Evolutionary conservation across 192 early-diverging fungal genomes (phyloP), one percentile per base, ranked within the genome.

Genomic region (Rhizophagus sp.): DNA sequence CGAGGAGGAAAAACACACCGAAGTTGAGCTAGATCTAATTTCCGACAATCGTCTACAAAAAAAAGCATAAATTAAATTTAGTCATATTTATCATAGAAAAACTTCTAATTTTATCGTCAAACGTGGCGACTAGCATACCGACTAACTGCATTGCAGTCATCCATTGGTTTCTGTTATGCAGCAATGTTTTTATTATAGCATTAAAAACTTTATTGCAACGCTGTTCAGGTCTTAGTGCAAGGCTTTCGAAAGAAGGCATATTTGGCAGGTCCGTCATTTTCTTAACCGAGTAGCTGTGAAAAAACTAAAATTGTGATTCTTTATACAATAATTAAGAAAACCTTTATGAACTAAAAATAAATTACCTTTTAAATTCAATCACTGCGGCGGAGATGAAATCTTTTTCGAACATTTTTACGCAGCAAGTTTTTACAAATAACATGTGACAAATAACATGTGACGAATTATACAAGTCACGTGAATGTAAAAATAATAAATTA

Each of bases 91-190:
- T 33, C 33, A 10, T 39, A 71, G 24, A n/a, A 36, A 12, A 24
- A 41, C 0, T 74, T 61, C 24, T 15, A 57, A 33, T 3, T 57
- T 11, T 24, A 8, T 44, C 7, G 8, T 15, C 62, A 24, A n/a
- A 65, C 34, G 22, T 65, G 19, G 10, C 30, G 7, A 75, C 7
- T 33, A 25, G 44, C 63, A 65, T 77, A 77, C 75, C 75, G 27
- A 77, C 75, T 36, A 77, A 15, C n/a, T 77, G 49, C 62, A 25
- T 63, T 36, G 75, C 75, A 4, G 62, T 65, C 75, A 77, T 65
- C 61, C 62, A 77, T 33, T 36, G 44, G 34, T 77, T 77, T n/a
- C 62, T 36, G 24, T 65, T 77, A 25, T 34, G 19, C 25, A 77
- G 24, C 17, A 77, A 22, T 1, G 63, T 44, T 27, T 77, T 62